Percentiles rank a stretch among this genome's conserved stretches.
Conservation (phyloP, 176 grass and related monocot species). For the Typha latifolia region DNA sequence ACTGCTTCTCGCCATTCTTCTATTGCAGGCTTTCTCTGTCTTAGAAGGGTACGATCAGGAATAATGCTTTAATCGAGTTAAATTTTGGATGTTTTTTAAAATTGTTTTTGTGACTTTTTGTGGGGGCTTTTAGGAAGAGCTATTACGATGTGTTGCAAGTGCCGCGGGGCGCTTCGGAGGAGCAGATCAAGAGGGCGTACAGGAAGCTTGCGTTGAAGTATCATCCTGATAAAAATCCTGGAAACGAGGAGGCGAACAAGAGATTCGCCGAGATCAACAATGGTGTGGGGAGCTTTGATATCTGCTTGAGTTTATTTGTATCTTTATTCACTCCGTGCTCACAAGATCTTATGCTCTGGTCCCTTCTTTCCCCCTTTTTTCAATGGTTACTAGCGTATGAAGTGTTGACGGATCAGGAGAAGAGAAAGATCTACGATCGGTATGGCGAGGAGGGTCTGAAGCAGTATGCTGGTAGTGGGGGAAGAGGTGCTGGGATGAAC, state of each 20-base stretch:
- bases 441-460: slow-evolving; percentile 92
- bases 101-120: slow-evolving; percentile 8
- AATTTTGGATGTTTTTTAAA: not conserved
- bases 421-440: slow-evolving; percentile 92
- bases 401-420: slow-evolving; percentile 82
- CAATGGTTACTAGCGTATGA: slow-evolving; percentile 56
- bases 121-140: slow-evolving; percentile 50
- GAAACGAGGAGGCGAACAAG: slow-evolving; percentile 92
- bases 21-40: slow-evolving; percentile 15
- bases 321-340: not conserved
- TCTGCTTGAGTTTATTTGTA: not conserved
- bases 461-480: slow-evolving; percentile 61
- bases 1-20: slow-evolving; percentile 22
- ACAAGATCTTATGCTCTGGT: not conserved
- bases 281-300: slow-evolving; percentile 26
- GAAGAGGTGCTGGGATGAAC: slow-evolving; percentile 76
- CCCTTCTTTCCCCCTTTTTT: not conserved
- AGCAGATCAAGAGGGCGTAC: slow-evolving; percentile 97
- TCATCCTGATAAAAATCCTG: slow-evolving; percentile 92
- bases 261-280: slow-evolving; percentile 90
- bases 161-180: slow-evolving; percentile 77
- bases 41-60: slow-evolving; percentile 22
- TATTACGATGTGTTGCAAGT: slow-evolving; percentile 95
- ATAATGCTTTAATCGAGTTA: not conserved
- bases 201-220: slow-evolving; percentile 97